Base-by-base conservation (phyloP, 768 basidiomycete genomes). In the Collybiopsis confluens region DNA sequence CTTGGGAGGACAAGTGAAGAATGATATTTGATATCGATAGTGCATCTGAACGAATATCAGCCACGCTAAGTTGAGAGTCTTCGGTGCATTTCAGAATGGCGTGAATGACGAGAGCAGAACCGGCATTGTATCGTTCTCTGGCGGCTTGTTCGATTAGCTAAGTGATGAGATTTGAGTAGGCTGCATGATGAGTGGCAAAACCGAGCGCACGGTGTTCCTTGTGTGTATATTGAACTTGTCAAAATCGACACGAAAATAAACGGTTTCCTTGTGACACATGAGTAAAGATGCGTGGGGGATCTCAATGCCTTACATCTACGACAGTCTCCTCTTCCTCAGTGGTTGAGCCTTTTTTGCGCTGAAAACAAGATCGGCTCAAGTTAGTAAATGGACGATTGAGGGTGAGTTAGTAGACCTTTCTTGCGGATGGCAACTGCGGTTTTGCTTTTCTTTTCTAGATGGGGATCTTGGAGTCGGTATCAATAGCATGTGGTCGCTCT, bases 231-330 rank as follows among this genome's bases (percentile, higher is more conserved):
- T 85, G 68, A 94, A 96, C 61, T 82, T 88, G 60, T 93, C 87
- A 64, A 86, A 90, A 71, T 98, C 98, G 45, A 98, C 80, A 45
- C 90, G 82, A 64, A 97, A 90, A 68, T 85, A 84, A 30, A 91
- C 79, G 2, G 74, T 73, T 16, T 89, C 82, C 86, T 93, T 54
- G 6, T 26, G 48, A 9, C 2, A 45, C 37, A 45, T 58, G 4
- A 62, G 44, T 37, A 56, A 41, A 62, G 35, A 53, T 30, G 52
- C 28, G 26, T 45, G 57, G n/a, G n/a, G 13, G 10, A 48, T 11
- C 38, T 28, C n/a, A 28, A 16, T 37, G 10, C 66, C 84, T 69
- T 61, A 91, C 92, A 69, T 92, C 86, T 33, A 91, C 81, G 27
- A 77, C 68, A 27, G 77, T 74, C 44, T 83, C 85, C 24, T 82